Percentiles rank a stretch among this genome's conserved stretches.
Conservation (phyloP, 176 grass and related monocot genomes). For the Phyllostachys edulis region DNA sequence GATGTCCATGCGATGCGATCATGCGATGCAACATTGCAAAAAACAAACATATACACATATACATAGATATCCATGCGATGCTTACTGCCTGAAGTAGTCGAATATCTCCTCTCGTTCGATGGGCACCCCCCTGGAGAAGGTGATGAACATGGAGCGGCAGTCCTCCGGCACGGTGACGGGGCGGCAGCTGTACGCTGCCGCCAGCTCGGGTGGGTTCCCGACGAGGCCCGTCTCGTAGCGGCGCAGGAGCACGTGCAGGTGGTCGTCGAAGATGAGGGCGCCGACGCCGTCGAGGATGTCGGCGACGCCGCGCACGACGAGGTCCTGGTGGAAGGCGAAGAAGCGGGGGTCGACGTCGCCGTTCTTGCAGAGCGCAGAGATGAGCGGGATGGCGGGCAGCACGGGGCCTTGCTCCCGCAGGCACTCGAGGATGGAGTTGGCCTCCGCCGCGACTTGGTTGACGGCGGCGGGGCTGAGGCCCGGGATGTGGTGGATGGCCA, state of each 20-base stretch:
- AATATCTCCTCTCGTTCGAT: slow-evolving; percentile 49
- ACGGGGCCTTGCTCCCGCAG: slow-evolving; percentile 10
- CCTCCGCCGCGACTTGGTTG: slow-evolving; percentile 22
- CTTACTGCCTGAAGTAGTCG: slow-evolving; percentile 60
- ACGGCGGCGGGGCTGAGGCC: neutral
- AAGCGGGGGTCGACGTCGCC: slow-evolving; percentile 33
- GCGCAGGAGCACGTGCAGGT: slow-evolving; percentile 6
- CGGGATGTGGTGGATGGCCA: neutral
- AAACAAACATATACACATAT: neutral
- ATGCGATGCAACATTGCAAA: neutral
- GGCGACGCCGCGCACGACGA: slow-evolving; percentile 28
- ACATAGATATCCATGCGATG: neutral
- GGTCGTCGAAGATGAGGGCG: slow-evolving; percentile 52
- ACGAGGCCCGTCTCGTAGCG: slow-evolving; percentile 10
- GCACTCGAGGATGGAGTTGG: slow-evolving; percentile 40
- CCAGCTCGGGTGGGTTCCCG: slow-evolving; percentile 3
- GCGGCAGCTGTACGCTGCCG: neutral
- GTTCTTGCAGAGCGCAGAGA: slow-evolving; percentile 15
- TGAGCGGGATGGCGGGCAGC: slow-evolving; percentile 34
- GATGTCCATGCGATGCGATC: neutral
- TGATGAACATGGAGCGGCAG: slow-evolving; percentile 66
- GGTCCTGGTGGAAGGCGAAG: slow-evolving; percentile 52
- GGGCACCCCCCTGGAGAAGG: slow-evolving; percentile 48
- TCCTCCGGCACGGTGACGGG: slow-evolving; percentile 23
- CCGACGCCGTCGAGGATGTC: slow-evolving; percentile 42